Conservation (phyloP, 768 basidiomycete species). For the Collybia nuda region DNA sequence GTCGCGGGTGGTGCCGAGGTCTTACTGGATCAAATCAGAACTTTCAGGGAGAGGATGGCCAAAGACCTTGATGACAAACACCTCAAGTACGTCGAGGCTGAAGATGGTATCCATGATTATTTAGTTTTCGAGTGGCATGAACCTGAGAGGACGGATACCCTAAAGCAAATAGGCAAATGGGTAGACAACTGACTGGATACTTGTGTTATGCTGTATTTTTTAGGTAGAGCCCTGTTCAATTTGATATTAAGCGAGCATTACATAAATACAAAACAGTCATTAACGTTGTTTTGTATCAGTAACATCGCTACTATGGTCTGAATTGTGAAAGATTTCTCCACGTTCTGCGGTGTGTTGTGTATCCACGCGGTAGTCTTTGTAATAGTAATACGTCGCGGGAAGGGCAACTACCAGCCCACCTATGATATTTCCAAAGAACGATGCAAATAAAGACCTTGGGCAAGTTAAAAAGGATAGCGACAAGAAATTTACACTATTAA, state of each 20-base stretch:
- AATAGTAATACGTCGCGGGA: constrained; percentile 65
- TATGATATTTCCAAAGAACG: constrained; percentile 66
- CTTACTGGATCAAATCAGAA: constrained; percentile 49
- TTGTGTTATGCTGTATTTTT: too few relatives aligned
- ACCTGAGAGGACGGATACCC: constrained; percentile 48
- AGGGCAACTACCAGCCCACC: constrained; percentile 65
- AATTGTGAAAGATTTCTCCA: too few relatives aligned
- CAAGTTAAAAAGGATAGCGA: too few relatives aligned
- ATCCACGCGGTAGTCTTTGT: constrained; percentile 45
- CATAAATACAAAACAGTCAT: too few relatives aligned
- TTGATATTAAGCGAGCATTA: too few relatives aligned
- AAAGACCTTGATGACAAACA: constrained; percentile 48
- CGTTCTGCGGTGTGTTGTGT: too few relatives aligned
- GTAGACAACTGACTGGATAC: constrained; percentile 16
- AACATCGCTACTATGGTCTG: too few relatives aligned
- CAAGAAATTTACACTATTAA: too few relatives aligned
- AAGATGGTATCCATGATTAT: constrained; percentile 57
- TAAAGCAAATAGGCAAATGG: constrained; percentile 52
- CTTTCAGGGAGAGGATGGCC: constrained; percentile 47
- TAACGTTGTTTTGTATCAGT: too few relatives aligned
- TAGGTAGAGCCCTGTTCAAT: too few relatives aligned
- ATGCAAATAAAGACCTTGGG: constrained; percentile 57
- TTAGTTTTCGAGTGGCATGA: constrained; percentile 49
- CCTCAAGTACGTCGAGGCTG: constrained; percentile 47
- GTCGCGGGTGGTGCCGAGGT: constrained; percentile 57